phyloP scores from a whole-genome alignment of 257 asterid species.

The Fraxinus pennsylvanica region DNA sequence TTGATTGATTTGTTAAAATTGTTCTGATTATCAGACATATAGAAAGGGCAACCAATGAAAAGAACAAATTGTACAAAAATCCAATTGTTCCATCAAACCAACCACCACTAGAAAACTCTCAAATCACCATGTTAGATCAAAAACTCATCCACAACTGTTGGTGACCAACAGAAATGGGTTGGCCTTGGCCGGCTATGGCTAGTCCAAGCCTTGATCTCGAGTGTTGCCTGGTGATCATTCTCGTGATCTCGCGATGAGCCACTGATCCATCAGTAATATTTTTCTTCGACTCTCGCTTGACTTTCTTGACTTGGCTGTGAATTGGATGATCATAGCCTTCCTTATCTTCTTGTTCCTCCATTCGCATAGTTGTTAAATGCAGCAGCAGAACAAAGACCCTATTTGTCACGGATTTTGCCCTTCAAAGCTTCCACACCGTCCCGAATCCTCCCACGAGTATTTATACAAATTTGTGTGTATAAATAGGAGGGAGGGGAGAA shows the following conservation, averaged over 20 bases:
- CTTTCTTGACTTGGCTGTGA: conserved; percentile 42
- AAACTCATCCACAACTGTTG: not conserved
- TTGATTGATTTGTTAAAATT: too few relatives aligned
- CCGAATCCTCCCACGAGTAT: too few relatives aligned
- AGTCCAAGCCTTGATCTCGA: conserved; percentile 40
- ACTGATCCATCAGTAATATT: conserved; percentile 17
- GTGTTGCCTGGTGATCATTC: conserved; percentile 29
- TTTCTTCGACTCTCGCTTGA: conserved; percentile 31
- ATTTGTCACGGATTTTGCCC: too few relatives aligned
- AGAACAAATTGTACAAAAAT: not conserved
- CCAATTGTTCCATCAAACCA: not conserved
- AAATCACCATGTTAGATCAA: not conserved
- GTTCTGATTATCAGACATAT: not conserved
- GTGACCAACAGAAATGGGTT: conserved; percentile 16
- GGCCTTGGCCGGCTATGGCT: not conserved
- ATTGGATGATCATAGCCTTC: not conserved
- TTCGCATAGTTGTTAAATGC: not conserved
- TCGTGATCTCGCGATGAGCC: conserved; percentile 15
- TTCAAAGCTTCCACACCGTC: too few relatives aligned
- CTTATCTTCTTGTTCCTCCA: not conserved
- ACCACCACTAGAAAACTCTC: not conserved
- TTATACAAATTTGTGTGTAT: not conserved
- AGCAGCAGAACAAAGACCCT: not conserved
- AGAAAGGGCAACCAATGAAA: not conserved
- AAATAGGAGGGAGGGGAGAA: conserved; percentile 1